Conservation (phyloP, 345 rosid species). For the Bretschneidera sinensis region DNA sequence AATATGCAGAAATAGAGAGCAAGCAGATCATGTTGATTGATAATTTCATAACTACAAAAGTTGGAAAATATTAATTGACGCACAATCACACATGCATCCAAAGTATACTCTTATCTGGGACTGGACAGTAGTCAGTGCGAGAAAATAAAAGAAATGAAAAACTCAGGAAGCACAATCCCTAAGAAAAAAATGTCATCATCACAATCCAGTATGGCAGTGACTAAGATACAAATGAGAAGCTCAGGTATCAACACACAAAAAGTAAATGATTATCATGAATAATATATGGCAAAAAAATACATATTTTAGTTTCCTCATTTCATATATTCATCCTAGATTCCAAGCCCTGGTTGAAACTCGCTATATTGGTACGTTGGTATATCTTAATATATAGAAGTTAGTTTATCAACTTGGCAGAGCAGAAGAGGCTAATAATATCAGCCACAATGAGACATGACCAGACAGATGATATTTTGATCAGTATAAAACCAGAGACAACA, state of each 20-base stretch:
- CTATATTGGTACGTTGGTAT: too few relatives aligned
- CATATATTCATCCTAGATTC: not conserved
- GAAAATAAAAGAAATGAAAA: not conserved
- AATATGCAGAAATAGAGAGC: not conserved
- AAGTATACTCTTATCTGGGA: not conserved
- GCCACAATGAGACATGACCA: too few relatives aligned
- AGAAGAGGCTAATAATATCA: too few relatives aligned
- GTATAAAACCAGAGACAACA: too few relatives aligned
- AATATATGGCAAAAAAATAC: not conserved
- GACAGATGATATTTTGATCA: too few relatives aligned
- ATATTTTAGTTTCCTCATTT: not conserved
- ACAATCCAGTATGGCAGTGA: not conserved
- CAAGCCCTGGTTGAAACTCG: not conserved
- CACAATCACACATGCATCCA: slow-evolving; percentile 8
- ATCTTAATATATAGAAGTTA: too few relatives aligned
- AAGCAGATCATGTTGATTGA: not conserved
- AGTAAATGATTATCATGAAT: not conserved
- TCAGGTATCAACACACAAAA: not conserved
- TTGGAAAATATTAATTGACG: slow-evolving; percentile 5
- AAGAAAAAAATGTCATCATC: not conserved
- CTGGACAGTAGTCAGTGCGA: too few relatives aligned
- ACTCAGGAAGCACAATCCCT: not conserved
- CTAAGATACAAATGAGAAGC: not conserved
- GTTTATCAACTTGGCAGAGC: too few relatives aligned
- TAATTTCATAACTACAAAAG: not conserved